Evolutionary conservation across 2,329 filamentous ascomycete genomes (phyloP), one percentile per base, ranked within the genome.

Genomic region (Botrytis medusae): DNA sequence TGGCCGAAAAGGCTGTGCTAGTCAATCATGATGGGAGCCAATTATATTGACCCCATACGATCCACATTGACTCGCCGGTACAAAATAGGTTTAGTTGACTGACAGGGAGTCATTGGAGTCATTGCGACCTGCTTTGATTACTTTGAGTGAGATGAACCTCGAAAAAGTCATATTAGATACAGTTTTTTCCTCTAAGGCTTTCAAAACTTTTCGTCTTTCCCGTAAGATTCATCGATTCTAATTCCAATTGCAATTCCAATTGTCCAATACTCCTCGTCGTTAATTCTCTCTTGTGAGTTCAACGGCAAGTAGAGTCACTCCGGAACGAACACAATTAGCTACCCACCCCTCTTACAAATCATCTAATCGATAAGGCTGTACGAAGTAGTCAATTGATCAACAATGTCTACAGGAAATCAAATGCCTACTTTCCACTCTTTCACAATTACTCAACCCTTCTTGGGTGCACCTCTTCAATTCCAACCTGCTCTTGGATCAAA

Each of bases 381-480:
- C 32, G 20, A 14, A 14, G 59, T 68, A 67, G 70, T 46, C 69
- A 34, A 51, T 71, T 64, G 25, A 18, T 62, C 18, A 25, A 37
- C 59, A 64, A 71, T 71, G 69, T 46, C 59, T 54, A 71, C 44
- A 62, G 32, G 34, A 48, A 63, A 51, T 40, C 69, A 64, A 72
- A 72, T 72, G 63, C 40, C 63, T 42, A 37, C 57, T 29, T 71
- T 69, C 63, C 62, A 40, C 42, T 74, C 74, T 48, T 76, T 77
- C 74, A 89, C 88, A 74, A 84, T 91, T 80, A 88, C 86, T 79
- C 89, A 91, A 83, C 84, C 87, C 61, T 81, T 84, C 67, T 83
- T 89, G 72, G 89, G 89, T 69, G 85, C 86, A 65, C 82, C 86
- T 74, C 84, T 91, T 73, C 84, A 93, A 82, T 90, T 93, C 86